Evolutionary conservation across 257 asterid genomes (phyloP).

Genomic region (Paulownia fortunei): DNA sequence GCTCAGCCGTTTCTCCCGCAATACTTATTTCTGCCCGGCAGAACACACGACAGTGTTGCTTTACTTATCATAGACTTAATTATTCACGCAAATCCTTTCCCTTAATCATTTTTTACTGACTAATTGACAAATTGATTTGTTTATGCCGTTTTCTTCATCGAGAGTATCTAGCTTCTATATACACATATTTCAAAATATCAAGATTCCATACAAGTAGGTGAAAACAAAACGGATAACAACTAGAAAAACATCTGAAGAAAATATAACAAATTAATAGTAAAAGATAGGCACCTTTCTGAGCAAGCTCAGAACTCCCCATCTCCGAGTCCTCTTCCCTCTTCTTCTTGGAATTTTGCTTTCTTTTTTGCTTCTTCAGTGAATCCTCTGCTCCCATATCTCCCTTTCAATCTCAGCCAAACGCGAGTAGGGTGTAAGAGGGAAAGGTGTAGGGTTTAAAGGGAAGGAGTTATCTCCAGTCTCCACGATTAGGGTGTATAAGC

Average conservation of each 20-base stretch:
- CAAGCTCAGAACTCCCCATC: constrained; percentile 11
- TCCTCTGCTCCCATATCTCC: constrained; percentile 39
- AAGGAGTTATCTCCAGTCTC: too few species aligned
- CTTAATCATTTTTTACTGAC: too few species aligned
- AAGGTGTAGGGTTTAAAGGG: too few species aligned
- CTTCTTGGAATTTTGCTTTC: constrained; percentile 29
- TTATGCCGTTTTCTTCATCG: too few species aligned
- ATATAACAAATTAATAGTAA: too few species aligned
- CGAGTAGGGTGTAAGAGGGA: too few species aligned
- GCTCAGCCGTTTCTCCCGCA: too few species aligned
- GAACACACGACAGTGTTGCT: neutral
- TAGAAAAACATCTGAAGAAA: neutral
- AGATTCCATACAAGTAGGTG: neutral
- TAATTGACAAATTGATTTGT: too few species aligned
- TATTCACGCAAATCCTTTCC: too few species aligned
- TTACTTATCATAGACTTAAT: too few species aligned
- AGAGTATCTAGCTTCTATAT: neutral
- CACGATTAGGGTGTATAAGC: too few species aligned
- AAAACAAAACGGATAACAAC: neutral
- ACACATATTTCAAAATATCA: neutral
- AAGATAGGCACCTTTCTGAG: constrained; percentile 17
- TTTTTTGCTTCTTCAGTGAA: constrained; percentile 35
- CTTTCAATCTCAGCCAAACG: neutral
- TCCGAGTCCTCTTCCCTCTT: constrained; percentile 11
- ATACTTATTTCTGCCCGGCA: neutral